A percentile compares a stretch with the other conserved stretches of the same genome.
phyloP scores from a whole-genome alignment of 2,329 filamentous ascomycete genomes.

The Teratosphaeria pseudoeucalypti region DNA sequence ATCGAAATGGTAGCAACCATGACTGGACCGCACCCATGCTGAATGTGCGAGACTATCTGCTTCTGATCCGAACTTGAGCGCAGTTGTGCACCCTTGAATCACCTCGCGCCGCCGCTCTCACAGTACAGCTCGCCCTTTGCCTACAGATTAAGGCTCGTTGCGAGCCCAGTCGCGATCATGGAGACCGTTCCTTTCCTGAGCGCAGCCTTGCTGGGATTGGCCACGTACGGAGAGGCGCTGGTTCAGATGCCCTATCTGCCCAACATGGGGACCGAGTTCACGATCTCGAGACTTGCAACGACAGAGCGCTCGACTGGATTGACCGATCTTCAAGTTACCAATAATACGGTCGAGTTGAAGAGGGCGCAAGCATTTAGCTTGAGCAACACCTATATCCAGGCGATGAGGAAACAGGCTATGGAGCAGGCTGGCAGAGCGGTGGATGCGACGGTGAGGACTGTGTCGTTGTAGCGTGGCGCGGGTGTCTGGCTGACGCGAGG shows the following conservation, averaged over 20 bases:
- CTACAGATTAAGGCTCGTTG: background rate
- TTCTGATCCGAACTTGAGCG: background rate
- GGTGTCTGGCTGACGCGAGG: background rate
- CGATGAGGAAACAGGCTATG: constrained; percentile 13
- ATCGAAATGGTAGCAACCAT: background rate
- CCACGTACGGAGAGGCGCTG: background rate
- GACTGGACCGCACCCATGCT: background rate
- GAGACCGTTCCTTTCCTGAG: background rate
- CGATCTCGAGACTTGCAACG: constrained; percentile 10
- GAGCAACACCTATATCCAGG: constrained; percentile 19
- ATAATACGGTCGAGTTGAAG: constrained; percentile 15
- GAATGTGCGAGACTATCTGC: background rate
- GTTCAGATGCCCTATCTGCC: background rate
- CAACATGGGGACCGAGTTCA: constrained; percentile 4
- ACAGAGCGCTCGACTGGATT: background rate
- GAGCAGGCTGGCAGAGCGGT: background rate
- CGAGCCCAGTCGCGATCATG: background rate
- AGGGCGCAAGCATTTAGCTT: constrained; percentile 10
- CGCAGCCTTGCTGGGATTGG: background rate
- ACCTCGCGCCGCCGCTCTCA: background rate
- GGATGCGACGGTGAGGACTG: background rate
- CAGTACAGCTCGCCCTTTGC: background rate
- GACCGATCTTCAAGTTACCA: constrained; percentile 14
- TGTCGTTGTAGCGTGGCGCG: background rate
- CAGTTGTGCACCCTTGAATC: background rate